These are phyloP conservation scores for Aspergillus asperescens DNA, from an alignment of 495 filamentous ascomycete genomes.

Conservation along the genomic window DNA sequence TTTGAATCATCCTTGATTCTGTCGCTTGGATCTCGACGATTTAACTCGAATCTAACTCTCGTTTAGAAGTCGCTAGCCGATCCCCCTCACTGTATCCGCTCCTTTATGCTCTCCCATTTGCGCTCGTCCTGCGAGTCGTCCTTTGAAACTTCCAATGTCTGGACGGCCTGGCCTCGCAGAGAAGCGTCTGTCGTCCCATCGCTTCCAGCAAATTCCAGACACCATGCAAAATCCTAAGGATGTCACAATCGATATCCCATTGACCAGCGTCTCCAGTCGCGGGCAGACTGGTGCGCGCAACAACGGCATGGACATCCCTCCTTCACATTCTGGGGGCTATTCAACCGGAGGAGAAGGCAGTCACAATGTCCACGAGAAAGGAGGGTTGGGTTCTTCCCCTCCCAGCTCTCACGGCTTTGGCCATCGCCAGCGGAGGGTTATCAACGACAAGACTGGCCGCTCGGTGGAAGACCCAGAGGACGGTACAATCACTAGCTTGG, in stretches of 20 bases:
- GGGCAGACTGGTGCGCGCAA: constrained; percentile 42
- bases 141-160: constrained; percentile 23
- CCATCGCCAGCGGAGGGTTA: constrained; percentile 42
- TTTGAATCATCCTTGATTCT: constrained; percentile 1
- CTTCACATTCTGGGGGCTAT: constrained; percentile 20
- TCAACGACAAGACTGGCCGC: constrained; percentile 45
- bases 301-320: constrained; percentile 23
- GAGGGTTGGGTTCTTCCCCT: constrained; percentile 45
- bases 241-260: constrained; percentile 55
- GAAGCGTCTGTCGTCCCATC: constrained; percentile 39
- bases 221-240: constrained; percentile 48
- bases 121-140: background rate
- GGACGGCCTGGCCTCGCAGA: constrained; percentile 29
- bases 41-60: background rate
- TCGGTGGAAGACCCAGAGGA: constrained; percentile 48
- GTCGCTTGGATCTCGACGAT: no score
- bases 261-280: constrained; percentile 40
- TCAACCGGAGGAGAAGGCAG: background rate
- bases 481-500: constrained; percentile 71
- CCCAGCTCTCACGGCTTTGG: constrained; percentile 25
- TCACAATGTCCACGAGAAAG: constrained; percentile 39
- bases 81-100: constrained; percentile 8
- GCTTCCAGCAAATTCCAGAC: constrained; percentile 43
- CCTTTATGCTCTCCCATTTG: constrained; percentile 1
- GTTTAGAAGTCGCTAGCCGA: constrained; percentile 6